Evolutionary conservation across 305 asterid species (phyloP).

Genomic region (Solanum hybrid): DNA sequence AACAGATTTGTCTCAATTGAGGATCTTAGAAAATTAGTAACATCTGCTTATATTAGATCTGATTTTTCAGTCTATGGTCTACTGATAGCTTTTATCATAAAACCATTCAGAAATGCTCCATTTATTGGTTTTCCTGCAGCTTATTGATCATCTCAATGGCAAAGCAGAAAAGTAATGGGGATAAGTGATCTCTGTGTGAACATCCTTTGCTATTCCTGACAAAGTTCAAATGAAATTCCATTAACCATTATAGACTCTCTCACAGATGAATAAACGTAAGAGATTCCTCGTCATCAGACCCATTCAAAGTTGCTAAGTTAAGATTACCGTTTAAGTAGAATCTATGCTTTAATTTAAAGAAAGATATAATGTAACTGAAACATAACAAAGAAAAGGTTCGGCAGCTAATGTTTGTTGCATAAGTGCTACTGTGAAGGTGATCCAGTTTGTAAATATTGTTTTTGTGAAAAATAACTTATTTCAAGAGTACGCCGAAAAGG

Average conservation of each 20-base stretch:
- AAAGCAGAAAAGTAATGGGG: neutral
- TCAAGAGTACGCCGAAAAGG: neutral
- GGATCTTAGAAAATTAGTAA: neutral
- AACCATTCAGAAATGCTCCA: neutral
- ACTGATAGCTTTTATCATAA: neutral
- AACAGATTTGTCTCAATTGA: neutral
- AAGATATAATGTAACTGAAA: neutral
- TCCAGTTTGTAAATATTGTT: neutral
- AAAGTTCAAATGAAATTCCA: neutral
- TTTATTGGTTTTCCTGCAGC: neutral
- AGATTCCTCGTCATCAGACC: neutral
- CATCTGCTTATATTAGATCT: neutral
- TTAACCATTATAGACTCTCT: neutral
- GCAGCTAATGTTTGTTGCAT: neutral
- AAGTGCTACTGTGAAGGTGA: neutral
- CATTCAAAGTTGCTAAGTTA: neutral
- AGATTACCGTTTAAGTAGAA: neutral
- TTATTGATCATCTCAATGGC: neutral
- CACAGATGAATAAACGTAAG: neutral
- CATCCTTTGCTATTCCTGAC: neutral
- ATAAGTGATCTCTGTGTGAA: neutral
- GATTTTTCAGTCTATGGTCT: neutral
- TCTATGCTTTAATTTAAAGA: neutral
- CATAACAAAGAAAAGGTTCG: neutral
- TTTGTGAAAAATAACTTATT: neutral